phyloP scores from a whole-genome alignment of 495 filamentous ascomycete genomes.

The Darksidea phi region DNA sequence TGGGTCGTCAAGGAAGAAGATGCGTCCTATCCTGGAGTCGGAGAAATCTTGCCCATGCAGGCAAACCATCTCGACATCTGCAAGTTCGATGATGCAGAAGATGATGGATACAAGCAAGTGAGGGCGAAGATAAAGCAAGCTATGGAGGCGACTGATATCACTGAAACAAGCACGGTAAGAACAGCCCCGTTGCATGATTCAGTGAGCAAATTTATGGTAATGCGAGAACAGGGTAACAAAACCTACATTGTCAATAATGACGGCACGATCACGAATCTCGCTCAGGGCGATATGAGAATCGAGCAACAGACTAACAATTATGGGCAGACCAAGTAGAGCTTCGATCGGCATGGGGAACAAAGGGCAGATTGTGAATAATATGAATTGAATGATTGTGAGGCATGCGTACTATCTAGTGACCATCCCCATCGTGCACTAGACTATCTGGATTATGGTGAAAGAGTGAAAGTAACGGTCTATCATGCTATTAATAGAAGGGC shows the following conservation, averaged over 20 bases:
- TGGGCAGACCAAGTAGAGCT: neutral
- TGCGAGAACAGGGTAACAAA: too few species aligned
- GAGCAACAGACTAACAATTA: neutral
- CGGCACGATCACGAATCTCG: conserved; percentile 4
- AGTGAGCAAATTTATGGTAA: too few species aligned
- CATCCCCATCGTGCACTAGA: too few species aligned
- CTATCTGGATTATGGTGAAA: too few species aligned
- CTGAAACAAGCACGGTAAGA: too few species aligned
- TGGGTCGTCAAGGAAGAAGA: conserved; percentile 1
- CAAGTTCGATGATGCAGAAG: conserved; percentile 6
- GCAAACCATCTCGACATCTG: conserved; percentile 13
- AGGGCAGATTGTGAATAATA: too few species aligned
- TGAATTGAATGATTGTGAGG: too few species aligned
- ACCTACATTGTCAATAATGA: neutral
- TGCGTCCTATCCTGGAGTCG: conserved; percentile 4
- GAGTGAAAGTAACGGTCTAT: too few species aligned
- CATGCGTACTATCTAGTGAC: too few species aligned
- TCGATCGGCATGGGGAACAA: too few species aligned
- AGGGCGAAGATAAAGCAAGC: neutral
- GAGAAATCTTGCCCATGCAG: conserved; percentile 3
- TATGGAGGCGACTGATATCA: neutral
- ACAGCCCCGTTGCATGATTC: too few species aligned
- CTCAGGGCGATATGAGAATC: conserved; percentile 8
- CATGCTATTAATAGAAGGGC: too few species aligned
- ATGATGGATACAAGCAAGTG: conserved; percentile 8